Conservation (phyloP, 352 stramenopile species). For the Phytophthora cactorum region DNA sequence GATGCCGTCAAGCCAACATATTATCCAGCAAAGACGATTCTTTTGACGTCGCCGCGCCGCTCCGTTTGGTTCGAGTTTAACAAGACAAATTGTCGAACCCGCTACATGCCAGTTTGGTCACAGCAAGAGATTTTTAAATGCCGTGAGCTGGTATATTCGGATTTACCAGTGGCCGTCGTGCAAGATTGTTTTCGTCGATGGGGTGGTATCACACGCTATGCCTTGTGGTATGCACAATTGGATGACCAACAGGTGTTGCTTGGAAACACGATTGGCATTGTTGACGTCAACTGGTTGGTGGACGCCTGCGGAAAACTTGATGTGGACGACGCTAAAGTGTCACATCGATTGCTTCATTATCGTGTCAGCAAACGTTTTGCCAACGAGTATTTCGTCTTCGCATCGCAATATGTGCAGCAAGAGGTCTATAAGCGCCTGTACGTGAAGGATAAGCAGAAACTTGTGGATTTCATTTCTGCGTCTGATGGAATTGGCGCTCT, state of each 20-base stretch:
- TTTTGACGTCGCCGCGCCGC: neutral
- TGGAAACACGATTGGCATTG: conserved; percentile 8
- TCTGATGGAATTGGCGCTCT: conserved; percentile 1
- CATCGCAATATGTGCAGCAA: conserved; percentile 16
- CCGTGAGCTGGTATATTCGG: neutral
- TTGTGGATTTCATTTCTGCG: neutral
- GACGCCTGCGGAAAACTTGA: too few species aligned
- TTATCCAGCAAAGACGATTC: neutral
- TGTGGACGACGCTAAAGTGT: too few species aligned
- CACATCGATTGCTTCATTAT: conserved; percentile 2
- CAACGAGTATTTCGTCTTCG: conserved; percentile 18
- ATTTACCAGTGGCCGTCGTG: neutral
- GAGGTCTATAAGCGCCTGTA: conserved; percentile 9
- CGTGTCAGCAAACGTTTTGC: conserved; percentile 9
- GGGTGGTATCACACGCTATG: neutral
- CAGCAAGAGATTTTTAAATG: neutral
- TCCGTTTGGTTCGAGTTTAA: neutral
- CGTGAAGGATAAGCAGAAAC: conserved; percentile 3
- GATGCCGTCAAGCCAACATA: neutral
- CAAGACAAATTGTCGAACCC: neutral
- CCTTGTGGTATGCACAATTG: neutral
- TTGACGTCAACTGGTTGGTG: conserved; percentile 17
- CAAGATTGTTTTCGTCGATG: neutral
- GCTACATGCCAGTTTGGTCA: neutral
- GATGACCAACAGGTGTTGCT: neutral